A percentile compares a stretch with the other conserved stretches of the same genome.
Conservation (phyloP, 768 basidiomycete genomes). For the Podaxis sp. region DNA sequence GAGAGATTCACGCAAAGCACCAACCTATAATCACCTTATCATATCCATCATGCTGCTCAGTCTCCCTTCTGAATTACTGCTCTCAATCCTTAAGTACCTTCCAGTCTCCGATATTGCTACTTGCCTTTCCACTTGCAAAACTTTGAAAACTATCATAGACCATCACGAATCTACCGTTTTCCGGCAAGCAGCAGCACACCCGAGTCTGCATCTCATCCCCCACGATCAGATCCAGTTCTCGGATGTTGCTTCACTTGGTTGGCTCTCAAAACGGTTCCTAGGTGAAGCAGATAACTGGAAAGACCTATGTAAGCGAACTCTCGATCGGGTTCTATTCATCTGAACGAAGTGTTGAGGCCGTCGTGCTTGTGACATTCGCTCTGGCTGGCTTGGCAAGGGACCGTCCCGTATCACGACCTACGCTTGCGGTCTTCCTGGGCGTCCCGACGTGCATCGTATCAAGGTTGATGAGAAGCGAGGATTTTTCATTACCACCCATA, state of each 20-base stretch:
- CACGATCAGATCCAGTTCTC: constrained; percentile 6
- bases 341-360: constrained; percentile 42
- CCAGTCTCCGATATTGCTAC: constrained; percentile 41
- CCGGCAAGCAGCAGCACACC: constrained; percentile 48
- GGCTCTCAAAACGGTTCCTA: constrained; percentile 31
- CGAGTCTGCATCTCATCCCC: constrained; percentile 44
- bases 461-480: constrained; percentile 69
- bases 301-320: constrained; percentile 49
- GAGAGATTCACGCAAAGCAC: too few relatives aligned
- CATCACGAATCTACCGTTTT: constrained; percentile 53
- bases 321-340: constrained; percentile 7
- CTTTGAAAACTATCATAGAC: constrained; percentile 46
- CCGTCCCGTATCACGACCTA: constrained; percentile 38
- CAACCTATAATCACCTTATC: background rate
- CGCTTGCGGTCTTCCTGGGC: constrained; percentile 26
- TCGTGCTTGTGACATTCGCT: constrained; percentile 31
- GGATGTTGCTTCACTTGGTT: background rate
- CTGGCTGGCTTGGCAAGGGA: constrained; percentile 55
- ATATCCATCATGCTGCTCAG: constrained; percentile 30
- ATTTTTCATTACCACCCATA: constrained; percentile 57
- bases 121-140: constrained; percentile 36
- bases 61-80: constrained; percentile 58
- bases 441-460: constrained; percentile 60
- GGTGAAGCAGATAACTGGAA: constrained; percentile 49
- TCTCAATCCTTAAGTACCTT: constrained; percentile 49